A percentile compares a stretch with the other conserved stretches of the same genome.
Conservation (phyloP, 176 grass and related monocot genomes). For the Raddia guianensis region DNA sequence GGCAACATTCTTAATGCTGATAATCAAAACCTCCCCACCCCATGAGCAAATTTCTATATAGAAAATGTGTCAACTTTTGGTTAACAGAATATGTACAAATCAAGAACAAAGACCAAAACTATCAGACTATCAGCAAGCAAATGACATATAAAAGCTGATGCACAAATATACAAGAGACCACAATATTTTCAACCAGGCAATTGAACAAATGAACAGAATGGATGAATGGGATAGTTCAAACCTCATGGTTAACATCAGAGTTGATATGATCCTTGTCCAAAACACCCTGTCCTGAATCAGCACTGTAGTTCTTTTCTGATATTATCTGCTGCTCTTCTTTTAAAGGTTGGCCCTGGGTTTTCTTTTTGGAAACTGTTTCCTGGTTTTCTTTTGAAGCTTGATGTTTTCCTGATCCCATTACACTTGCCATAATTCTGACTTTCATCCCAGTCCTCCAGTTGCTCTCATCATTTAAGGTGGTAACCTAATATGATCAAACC, state of each 20-base stretch:
- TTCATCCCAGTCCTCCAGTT: constrained; percentile 93
- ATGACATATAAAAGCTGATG: constrained; percentile 10
- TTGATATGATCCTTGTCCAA: constrained; percentile 45
- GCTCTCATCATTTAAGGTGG: constrained; percentile 70
- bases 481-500: constrained; percentile 55
- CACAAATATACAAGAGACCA: background rate
- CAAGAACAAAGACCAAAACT: constrained; percentile 20
- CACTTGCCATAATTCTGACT: constrained; percentile 68
- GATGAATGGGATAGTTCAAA: constrained; percentile 8
- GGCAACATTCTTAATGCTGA: background rate
- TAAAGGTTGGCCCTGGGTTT: constrained; percentile 42
- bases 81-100: background rate
- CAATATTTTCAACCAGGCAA: background rate
- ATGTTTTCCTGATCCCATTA: constrained; percentile 35
- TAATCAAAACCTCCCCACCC: background rate
- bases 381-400: constrained; percentile 56
- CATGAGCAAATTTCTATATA: background rate
- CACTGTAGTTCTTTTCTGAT: constrained; percentile 39
- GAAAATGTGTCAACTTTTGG: background rate
- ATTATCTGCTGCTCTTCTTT: constrained; percentile 44
- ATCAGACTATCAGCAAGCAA: constrained; percentile 18
- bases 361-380: constrained; percentile 44
- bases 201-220: constrained; percentile 3
- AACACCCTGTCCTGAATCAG: constrained; percentile 29
- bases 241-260: constrained; percentile 40